Percentiles rank a stretch among this genome's conserved stretches.
These are phyloP conservation scores for Kodamaea restingae DNA, from an alignment of 805 yeast species.

Conservation along the genomic window DNA sequence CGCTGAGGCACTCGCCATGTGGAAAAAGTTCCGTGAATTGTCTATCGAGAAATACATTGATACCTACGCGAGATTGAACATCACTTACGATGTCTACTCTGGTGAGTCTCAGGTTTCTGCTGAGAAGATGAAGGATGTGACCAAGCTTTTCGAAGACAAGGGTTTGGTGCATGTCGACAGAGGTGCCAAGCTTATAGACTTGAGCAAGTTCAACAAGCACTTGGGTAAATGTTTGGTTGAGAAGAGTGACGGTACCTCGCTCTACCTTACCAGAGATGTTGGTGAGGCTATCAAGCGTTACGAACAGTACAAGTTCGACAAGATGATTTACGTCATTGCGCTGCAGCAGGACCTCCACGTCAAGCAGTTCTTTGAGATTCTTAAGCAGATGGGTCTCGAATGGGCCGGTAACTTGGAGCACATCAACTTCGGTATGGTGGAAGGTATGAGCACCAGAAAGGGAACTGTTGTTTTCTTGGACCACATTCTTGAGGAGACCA, in stretches of 20 bases:
- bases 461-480: constrained; percentile 99
- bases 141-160: constrained; percentile 58
- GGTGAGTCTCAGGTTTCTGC: constrained; percentile 94
- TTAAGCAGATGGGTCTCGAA: constrained; percentile 82
- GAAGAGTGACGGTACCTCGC: constrained; percentile 92
- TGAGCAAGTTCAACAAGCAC: constrained; percentile 81
- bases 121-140: constrained; percentile 63
- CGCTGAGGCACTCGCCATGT: constrained; percentile 64
- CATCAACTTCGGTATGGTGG: constrained; percentile 95
- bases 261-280: constrained; percentile 92
- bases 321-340: constrained; percentile 95
- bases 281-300: constrained; percentile 95
- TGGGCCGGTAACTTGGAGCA: constrained; percentile 84
- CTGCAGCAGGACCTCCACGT: constrained; percentile 92
- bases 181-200: constrained; percentile 87
- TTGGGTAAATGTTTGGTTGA: constrained; percentile 89
- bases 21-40: constrained; percentile 88
- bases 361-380: constrained; percentile 90
- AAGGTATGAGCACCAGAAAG: constrained; percentile 96
- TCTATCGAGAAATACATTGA: constrained; percentile 81
- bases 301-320: constrained; percentile 79
- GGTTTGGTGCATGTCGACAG: constrained; percentile 77
- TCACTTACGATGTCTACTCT: constrained; percentile 80
- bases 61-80: constrained; percentile 90
- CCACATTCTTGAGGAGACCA: constrained; percentile 87